Evolutionary conservation across 768 basidiomycete species (phyloP), one percentile per base, ranked within the genome.

Genomic region (Tricholoma bakamatsutake): DNA sequence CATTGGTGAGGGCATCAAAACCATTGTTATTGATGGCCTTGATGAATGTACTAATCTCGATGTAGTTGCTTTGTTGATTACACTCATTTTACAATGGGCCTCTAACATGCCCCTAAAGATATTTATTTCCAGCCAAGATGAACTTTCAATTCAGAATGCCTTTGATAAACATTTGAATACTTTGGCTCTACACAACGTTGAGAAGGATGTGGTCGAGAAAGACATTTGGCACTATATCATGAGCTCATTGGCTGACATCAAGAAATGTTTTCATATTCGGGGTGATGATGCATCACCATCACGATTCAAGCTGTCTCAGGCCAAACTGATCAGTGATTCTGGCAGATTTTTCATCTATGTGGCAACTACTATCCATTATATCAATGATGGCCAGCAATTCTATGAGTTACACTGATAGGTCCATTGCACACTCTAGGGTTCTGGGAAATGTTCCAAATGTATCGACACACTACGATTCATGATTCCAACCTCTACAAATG

Each of bases 301-400:
- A 10, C 33, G 10, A 3, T 17, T 13, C 27, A 53, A 61, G 40
- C 17, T 57, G 30, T 35, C 27, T 12, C 21, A 7, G 3, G n/a
- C n/a, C 50, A 58, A 2, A 13, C 47, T 24, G 45, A 51, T 3
- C 59, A 3, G 27, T 55, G 47, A n/a, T n/a, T n/a, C n/a, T 28
- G 59, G 59, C 4, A 39, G 10, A 35, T 57, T 61, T 4, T 61
- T 61, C 50, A 61, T 61, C 27, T 61, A 61, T 46, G 53, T 57
- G 6, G 56, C 57, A 28, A 61, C 59, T 40, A 48, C 56, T 42
- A 18, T 55, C 18, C 59, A 53, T 28, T 61, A 55, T 30, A 58
- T 61, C 39, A 12, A 15, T 24, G 28, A 37, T 31, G 57, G 40
- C 4, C 21, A 35, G 10, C 12, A 11, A 21, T 3, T 34, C 17